Evolutionary conservation across 78 protist species (phyloP).

Genomic region (Cavenderia fasciculata): DNA sequence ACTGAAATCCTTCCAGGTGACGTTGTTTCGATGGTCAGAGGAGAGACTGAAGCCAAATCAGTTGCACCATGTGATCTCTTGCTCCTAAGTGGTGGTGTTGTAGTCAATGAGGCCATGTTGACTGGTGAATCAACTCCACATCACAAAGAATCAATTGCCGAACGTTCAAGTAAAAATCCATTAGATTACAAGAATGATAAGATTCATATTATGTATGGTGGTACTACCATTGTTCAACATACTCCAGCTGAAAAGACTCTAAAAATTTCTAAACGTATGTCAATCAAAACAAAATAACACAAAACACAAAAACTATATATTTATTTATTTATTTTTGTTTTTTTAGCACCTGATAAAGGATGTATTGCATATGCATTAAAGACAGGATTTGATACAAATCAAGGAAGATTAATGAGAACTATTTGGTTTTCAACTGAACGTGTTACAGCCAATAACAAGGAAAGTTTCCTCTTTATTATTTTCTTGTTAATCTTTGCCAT

Average conservation of each 20-base stretch:
- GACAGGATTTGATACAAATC: conserved; percentile 95
- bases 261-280: neutral
- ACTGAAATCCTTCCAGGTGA: conserved; percentile 82
- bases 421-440: conserved; percentile 91
- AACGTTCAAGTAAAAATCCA: neutral
- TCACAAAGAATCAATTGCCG: conserved; percentile 86
- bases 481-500: conserved; percentile 94
- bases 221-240: conserved; percentile 90
- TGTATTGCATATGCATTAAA: conserved; percentile 68
- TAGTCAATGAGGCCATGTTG: conserved; percentile 98
- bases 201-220: conserved; percentile 86
- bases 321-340: no score
- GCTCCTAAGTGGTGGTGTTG: conserved; percentile 93
- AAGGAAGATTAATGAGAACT: conserved; percentile 96
- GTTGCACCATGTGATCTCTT: conserved; percentile 92
- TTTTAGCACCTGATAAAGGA: conserved; percentile 72
- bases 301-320: no score
- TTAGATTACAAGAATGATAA: conserved; percentile 59
- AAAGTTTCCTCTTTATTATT: conserved; percentile 89
- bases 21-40: conserved; percentile 50
- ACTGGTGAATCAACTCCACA: conserved; percentile 98
- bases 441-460: conserved; percentile 89
- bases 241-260: neutral
- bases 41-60: conserved; percentile 33
- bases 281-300: no score